Evolutionary conservation across 1,284 basidiomycete species (phyloP), one percentile per base, ranked within the genome.

Genomic region (Salmacisia buchloeana): DNA sequence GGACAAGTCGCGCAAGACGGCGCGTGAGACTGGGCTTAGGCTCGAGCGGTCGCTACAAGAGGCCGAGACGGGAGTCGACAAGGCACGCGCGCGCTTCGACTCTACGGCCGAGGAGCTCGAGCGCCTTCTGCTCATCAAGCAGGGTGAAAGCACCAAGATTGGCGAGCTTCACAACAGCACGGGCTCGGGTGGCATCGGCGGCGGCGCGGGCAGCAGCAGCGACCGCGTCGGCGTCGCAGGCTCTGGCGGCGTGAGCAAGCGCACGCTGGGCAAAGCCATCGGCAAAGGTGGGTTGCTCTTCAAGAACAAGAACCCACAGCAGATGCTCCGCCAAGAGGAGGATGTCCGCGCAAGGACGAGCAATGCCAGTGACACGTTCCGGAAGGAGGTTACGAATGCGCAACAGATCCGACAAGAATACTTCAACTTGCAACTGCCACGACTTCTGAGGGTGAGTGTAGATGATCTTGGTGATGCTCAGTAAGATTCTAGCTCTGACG

Each of bases 371-470:
- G 94, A 97, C 77, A 86, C 87, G 34, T 97, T 94, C 79, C 85
- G 92, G 63, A 92, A 93, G 81, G 88, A 92, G 12, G 89, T 97
- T n/a, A 85, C 87, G 4, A 33, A 34, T 36, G 36, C 46, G 18
- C 43, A 60, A 23, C 43, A 60, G 59, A 46, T 60, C 23, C 43
- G 59, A 38, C 59, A 60, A 23, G 59, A 60, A 33, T 60, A 60
- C 80, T 98, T 97, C 82, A 94, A 96, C 80, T 89, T 94, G 76
- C 94, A 97, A 77, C 82, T 97, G 52, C 94, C 96, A 49, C 88
- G 92, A 72, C 90, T 97, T 68, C 81, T 98, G 54, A 85, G 96
- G 58, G 92, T 94, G 79, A 78, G 41, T 39, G 58, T 56, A 39
- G 41, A 46, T 35, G 9, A 27, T 43, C 23, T 9, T 33, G 18